Conservation (phyloP, 768 basidiomycete species). For the Amyloporia xantha region DNA sequence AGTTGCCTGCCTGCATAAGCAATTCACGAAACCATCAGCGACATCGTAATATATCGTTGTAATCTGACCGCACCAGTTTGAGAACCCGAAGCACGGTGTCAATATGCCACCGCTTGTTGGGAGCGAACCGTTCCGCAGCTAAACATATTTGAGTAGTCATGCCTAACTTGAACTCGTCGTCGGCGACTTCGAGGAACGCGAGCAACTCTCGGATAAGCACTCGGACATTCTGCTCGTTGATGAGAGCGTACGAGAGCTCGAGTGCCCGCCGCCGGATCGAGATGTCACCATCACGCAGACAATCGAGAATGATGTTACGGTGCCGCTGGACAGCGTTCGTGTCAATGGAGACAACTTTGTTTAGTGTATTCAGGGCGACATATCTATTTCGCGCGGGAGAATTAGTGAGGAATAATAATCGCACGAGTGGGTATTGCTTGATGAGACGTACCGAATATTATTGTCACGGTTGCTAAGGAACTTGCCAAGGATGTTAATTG, state of each 20-base stretch:
- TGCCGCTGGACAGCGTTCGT: constrained; percentile 98
- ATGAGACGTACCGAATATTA: constrained; percentile 80
- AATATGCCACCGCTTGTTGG: constrained; percentile 98
- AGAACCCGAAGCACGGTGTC: constrained; percentile 92
- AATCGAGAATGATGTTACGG: constrained; percentile 97
- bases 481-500: constrained; percentile 98
- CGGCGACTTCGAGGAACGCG: constrained; percentile 95
- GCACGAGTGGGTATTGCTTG: background rate
- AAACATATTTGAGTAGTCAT: constrained; percentile 97
- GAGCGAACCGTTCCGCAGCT: constrained; percentile 93
- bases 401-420: background rate
- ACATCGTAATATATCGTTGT: no score
- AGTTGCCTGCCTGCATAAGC: constrained; percentile 83
- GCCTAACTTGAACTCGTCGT: constrained; percentile 97
- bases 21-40: background rate
- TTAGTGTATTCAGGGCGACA: constrained; percentile 95
- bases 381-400: constrained; percentile 47
- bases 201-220: constrained; percentile 88
- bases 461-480: constrained; percentile 97
- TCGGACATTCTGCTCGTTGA: constrained; percentile 92
- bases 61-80: constrained; percentile 62
- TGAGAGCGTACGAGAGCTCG: constrained; percentile 93
- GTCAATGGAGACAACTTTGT: constrained; percentile 97
- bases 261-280: constrained; percentile 96
- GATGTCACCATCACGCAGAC: constrained; percentile 97